These are phyloP conservation scores for Aulographum hederae DNA, from an alignment of 2,329 filamentous ascomycete species.

Conservation along the genomic window DNA sequence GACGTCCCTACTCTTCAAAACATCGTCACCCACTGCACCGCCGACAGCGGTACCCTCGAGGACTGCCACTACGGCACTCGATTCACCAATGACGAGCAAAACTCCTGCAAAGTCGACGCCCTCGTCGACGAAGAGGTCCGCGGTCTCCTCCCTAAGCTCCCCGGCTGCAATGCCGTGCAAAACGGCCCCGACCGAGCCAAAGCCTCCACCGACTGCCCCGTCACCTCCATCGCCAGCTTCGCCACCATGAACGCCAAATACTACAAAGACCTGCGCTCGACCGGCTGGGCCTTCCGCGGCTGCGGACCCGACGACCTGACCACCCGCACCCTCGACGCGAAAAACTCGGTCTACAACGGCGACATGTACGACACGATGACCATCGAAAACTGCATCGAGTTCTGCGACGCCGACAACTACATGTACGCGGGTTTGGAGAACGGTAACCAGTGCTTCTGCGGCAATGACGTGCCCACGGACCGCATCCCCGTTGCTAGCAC, in stretches of 20 bases:
- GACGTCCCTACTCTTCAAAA: slow-evolving; percentile 47
- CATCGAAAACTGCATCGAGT: slow-evolving; percentile 33
- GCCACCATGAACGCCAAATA: slow-evolving; percentile 24
- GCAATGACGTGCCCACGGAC: slow-evolving; percentile 12
- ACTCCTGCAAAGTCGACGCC: slow-evolving; percentile 31
- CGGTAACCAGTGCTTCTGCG: slow-evolving; percentile 33
- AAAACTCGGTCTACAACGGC: slow-evolving; percentile 8
- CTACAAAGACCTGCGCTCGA: no score
- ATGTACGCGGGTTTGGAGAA: slow-evolving; percentile 41
- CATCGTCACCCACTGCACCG: slow-evolving; percentile 41
- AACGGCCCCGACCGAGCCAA: slow-evolving; percentile 19
- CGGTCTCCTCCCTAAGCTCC: slow-evolving; percentile 27
- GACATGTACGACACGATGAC: no score
- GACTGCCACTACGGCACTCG: slow-evolving; percentile 3
- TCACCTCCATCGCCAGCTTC: slow-evolving; percentile 25
- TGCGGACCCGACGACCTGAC: slow-evolving; percentile 33
- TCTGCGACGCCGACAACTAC: slow-evolving; percentile 29
- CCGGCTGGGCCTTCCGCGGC: slow-evolving; percentile 39
- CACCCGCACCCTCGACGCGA: slow-evolving; percentile 18
- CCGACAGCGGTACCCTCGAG: slow-evolving; percentile 9
- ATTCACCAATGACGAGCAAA: slow-evolving; percentile 21
- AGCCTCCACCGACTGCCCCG: slow-evolving; percentile 9
- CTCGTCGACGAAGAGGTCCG: slow-evolving; percentile 24
- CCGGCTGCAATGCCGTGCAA: slow-evolving; percentile 39
- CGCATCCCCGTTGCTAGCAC: slow-evolving; percentile 26